phyloP scores from a whole-genome alignment of 2,329 filamentous ascomycete species.

The Leptographium lundbergii region DNA sequence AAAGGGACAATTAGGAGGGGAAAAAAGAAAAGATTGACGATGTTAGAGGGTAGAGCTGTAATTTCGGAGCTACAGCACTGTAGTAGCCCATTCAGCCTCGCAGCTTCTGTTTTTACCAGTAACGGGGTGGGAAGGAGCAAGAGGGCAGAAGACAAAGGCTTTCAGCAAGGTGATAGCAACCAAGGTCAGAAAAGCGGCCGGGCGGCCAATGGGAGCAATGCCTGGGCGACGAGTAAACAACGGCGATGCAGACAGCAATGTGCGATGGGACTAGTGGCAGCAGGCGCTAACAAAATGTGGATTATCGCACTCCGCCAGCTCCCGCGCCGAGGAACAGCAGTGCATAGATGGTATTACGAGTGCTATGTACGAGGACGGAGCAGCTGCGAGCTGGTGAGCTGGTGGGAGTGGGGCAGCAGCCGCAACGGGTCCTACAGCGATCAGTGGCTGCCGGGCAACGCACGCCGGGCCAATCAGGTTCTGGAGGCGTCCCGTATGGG shows the following conservation, averaged over 20 bases:
- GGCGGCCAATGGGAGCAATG: slow-evolving; percentile 10
- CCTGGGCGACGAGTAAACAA: slow-evolving; percentile 12
- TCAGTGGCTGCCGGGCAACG: slow-evolving; percentile 5
- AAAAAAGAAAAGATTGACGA: neutral
- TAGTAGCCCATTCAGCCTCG: neutral
- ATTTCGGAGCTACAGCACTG: neutral
- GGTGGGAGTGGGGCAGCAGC: neutral
- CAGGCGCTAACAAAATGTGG: neutral
- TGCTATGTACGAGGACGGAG: neutral
- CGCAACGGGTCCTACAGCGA: neutral
- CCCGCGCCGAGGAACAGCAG: neutral
- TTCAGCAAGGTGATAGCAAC: neutral
- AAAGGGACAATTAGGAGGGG: neutral
- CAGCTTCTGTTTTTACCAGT: neutral
- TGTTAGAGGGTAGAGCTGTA: neutral
- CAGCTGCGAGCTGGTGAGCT: neutral
- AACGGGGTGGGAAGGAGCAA: neutral
- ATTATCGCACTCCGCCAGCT: neutral
- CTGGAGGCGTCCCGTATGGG: neutral
- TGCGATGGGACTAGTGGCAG: slow-evolving; percentile 1
- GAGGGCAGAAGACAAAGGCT: neutral
- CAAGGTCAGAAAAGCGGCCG: neutral
- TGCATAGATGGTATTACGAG: neutral
- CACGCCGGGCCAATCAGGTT: neutral
- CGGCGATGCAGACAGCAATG: slow-evolving; percentile 4